These are phyloP conservation scores for Epichloe gansuensis DNA, from an alignment of 2,329 filamentous ascomycete genomes.

Conservation along the genomic window DNA sequence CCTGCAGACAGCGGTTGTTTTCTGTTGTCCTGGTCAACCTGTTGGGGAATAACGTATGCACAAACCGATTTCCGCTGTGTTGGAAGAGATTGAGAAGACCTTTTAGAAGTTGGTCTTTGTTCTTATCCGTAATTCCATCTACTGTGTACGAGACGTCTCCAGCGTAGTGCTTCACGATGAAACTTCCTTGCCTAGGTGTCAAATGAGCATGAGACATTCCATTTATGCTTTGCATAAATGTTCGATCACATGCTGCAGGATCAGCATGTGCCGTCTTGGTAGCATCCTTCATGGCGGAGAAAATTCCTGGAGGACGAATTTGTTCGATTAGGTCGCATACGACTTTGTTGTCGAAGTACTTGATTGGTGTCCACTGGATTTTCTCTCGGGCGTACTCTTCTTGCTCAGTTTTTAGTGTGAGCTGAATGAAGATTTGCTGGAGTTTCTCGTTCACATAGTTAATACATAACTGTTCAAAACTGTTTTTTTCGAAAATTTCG, in stretches of 20 bases:
- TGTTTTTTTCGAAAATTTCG: slow-evolving; percentile 98
- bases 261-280: slow-evolving; percentile 98
- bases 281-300: slow-evolving; percentile 92
- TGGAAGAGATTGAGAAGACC: slow-evolving; percentile 81
- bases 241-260: slow-evolving; percentile 84
- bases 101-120: slow-evolving; percentile 95
- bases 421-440: slow-evolving; percentile 97
- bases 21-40: slow-evolving; percentile 92
- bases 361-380: slow-evolving; percentile 98
- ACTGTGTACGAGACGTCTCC: slow-evolving; percentile 92
- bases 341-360: slow-evolving; percentile 99
- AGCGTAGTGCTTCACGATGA: slow-evolving; percentile 98
- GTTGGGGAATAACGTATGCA: slow-evolving; percentile 79
- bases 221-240: slow-evolving; percentile 87
- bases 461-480: slow-evolving; percentile 97
- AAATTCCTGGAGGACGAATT: slow-evolving; percentile 77
- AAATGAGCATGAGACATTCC: slow-evolving; percentile 87
- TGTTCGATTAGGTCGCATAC: slow-evolving; percentile 96
- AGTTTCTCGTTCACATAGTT: slow-evolving; percentile 99
- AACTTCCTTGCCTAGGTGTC: slow-evolving; percentile 83
- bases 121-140: slow-evolving; percentile 97
- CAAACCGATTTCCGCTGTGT: slow-evolving; percentile 70
- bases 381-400: slow-evolving; percentile 93
- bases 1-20: slow-evolving; percentile 88
- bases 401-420: slow-evolving; percentile 92